Evolutionary conservation across 305 asterid species (phyloP), one percentile per base, ranked within the genome.

Genomic region (Solanum chacoense): DNA sequence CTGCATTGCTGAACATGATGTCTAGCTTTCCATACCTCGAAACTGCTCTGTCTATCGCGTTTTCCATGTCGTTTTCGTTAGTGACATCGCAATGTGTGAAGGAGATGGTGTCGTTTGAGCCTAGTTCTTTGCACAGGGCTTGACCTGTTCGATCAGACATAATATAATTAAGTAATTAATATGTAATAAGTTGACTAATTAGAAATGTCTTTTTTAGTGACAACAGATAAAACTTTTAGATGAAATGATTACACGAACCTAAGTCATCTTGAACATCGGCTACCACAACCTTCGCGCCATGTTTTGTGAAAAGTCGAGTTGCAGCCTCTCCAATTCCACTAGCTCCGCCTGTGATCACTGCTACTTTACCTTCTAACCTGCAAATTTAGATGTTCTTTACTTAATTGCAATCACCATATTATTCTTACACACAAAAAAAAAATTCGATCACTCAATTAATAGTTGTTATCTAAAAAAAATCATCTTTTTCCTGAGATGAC

Each of bases 1-100:
- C 90, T 2, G 92, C 92, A 6, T 90, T 90, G 85, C 69, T 88
- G 78, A 85, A 85, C 92, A 90, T 88, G 24, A 90, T 90, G 2
- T 90, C 92, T 13, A 90, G 86, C 86, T 88, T 86, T 24, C 89
- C 90, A 8, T 85, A 88, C 72, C 87, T 85, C 2, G 79, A 38
- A 13, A 90, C 72, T 3, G 90, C 90, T 9, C 24, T 2, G 11
- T 88, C 77, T 11, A 90, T 88, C 7, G 88, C 88, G 4, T 78
- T 78, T 79, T 81, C 18, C 29, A 90, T 55, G 85, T 90, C 89
- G 2, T 55, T 32, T 45, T 90, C 90, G 4, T 10, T 32, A 0
- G 85, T 88, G 4, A 90, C 89, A 72, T 90, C 65, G n/a, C 89
- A 89, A 67, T 63, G 91, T 9, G 65, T 29, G 42, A 45, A 84